A percentile compares a stretch with the other conserved stretches of the same genome.
Conservation (phyloP, 148 eudicot species). For the Selenicereus undatus region DNA sequence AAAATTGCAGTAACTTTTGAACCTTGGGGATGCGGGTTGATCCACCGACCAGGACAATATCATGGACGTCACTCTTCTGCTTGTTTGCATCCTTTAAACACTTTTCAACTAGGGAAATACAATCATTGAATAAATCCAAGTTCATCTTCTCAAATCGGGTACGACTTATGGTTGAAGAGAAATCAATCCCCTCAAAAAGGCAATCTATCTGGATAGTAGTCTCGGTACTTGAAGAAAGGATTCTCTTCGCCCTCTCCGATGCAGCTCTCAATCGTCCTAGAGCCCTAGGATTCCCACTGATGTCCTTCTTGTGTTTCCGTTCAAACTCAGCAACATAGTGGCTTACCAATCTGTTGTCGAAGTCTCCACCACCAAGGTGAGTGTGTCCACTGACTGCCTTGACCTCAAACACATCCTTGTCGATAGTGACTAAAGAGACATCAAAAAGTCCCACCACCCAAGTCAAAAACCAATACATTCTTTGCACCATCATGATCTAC, state of each 20-base stretch:
- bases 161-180: background rate
- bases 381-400: background rate
- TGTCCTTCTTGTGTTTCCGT: background rate
- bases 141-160: background rate
- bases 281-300: background rate
- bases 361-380: background rate
- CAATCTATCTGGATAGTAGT: background rate
- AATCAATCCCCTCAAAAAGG: conserved; percentile 3
- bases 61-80: background rate
- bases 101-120: background rate
- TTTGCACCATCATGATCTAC: background rate
- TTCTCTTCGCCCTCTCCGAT: conserved; percentile 10
- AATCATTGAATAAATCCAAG: background rate
- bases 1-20: background rate
- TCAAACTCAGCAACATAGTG: background rate
- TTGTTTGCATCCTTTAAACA: conserved; percentile 8
- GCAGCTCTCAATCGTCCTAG: conserved; percentile 2
- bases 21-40: conserved; percentile 17
- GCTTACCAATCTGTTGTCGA: background rate
- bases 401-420: background rate
- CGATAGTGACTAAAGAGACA: background rate
- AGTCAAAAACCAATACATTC: background rate
- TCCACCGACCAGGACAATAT: conserved; percentile 21
- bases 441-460: background rate
- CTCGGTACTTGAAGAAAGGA: background rate